Percentiles rank a stretch among this genome's conserved stretches.
These are phyloP conservation scores for Hemileccinum hortonii DNA, from an alignment of 1,284 basidiomycete species.

Conservation along the genomic window DNA sequence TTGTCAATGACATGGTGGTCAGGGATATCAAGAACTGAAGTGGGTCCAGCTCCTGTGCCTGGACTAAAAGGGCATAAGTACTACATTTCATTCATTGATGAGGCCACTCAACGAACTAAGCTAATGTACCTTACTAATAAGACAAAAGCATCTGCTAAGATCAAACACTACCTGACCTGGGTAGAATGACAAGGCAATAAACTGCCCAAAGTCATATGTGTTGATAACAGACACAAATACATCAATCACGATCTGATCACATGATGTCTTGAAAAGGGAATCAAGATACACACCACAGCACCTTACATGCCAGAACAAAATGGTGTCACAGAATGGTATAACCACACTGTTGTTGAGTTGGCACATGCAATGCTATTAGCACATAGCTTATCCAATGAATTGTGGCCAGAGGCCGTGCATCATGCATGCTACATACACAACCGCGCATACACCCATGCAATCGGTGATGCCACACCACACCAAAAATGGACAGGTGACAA, in stretches of 20 bases:
- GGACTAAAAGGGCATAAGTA: not conserved
- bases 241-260: not conserved
- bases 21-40: no score
- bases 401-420: conserved; percentile 6
- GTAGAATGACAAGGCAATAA: not conserved
- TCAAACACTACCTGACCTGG: not conserved
- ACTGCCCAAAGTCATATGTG: not conserved
- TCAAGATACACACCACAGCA: conserved; percentile 1
- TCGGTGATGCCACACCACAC: not conserved
- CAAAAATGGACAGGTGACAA: not conserved
- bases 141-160: not conserved
- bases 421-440: conserved; percentile 5
- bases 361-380: not conserved
- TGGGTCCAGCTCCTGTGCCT: no score
- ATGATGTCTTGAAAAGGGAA: not conserved
- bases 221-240: conserved; percentile 13
- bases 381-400: not conserved
- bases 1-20: no score
- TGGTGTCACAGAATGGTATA: conserved; percentile 4
- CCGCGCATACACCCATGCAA: not conserved
- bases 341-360: conserved; percentile 6
- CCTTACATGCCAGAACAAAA: conserved; percentile 11
- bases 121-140: not conserved
- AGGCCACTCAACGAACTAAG: not conserved
- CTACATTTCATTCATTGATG: conserved; percentile 1